These are phyloP conservation scores for Mycena rebaudengoi DNA, from an alignment of 768 basidiomycete genomes.

Conservation along the genomic window DNA sequence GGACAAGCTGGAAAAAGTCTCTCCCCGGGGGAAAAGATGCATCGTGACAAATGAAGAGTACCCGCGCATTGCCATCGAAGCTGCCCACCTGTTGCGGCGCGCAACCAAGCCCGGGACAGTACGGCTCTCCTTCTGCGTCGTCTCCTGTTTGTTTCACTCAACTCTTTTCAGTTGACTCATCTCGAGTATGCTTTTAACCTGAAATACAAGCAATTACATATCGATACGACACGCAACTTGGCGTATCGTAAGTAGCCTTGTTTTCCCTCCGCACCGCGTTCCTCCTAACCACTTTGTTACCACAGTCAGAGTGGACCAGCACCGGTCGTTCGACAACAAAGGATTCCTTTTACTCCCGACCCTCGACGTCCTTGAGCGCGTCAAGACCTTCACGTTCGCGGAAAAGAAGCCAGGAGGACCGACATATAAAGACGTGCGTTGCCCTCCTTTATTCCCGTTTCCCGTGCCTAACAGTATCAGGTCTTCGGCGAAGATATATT, in stretches of 20 bases:
- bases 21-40: background rate
- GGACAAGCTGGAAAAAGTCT: background rate
- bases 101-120: background rate
- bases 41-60: slow-evolving; percentile 1
- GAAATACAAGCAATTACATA: background rate
- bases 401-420: background rate
- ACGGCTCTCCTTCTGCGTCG: background rate
- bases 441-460: background rate
- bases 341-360: too few species aligned
- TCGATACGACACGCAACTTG: slow-evolving; percentile 2
- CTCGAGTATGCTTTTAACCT: slow-evolving; percentile 2
- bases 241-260: background rate
- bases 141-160: background rate
- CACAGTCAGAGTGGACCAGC: slow-evolving; percentile 4
- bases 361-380: background rate
- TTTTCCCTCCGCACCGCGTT: background rate
- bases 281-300: background rate
- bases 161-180: background rate
- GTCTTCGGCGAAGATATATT: background rate
- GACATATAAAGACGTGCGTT: slow-evolving; percentile 6
- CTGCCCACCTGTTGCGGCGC: slow-evolving; percentile 6
- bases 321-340: slow-evolving; percentile 7
- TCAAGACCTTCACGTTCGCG: background rate
- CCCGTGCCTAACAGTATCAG: background rate
- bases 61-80: background rate